A percentile compares a stretch with the other conserved stretches of the same genome.
Conservation (phyloP, 2,329 filamentous ascomycete genomes). For the Rhytidhysteron rufulum region DNA sequence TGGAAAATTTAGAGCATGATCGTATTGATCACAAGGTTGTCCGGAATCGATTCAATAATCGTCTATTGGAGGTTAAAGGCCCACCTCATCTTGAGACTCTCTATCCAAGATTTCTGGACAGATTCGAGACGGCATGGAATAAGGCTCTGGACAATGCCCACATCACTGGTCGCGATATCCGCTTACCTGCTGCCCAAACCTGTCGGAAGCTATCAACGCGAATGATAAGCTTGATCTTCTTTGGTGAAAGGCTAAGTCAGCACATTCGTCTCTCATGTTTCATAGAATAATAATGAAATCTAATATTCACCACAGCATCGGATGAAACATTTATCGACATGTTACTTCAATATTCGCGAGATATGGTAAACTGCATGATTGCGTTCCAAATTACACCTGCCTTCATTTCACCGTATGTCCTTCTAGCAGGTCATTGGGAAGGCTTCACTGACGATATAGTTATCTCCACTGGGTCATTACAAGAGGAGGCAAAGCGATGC, state of each 20-base stretch:
- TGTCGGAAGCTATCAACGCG: constrained; percentile 3
- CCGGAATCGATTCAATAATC: constrained; percentile 6
- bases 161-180: constrained; percentile 1
- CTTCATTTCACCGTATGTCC: constrained; percentile 9
- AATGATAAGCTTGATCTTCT: constrained; percentile 8
- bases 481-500: not conserved
- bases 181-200: constrained; percentile 6
- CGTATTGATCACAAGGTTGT: constrained; percentile 3
- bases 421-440: not conserved
- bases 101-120: constrained; percentile 4
- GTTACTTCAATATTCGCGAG: constrained; percentile 7
- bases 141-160: constrained; percentile 1
- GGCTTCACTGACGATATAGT: not conserved
- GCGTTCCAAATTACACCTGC: constrained; percentile 10
- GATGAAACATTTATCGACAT: constrained; percentile 5
- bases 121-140: constrained; percentile 3
- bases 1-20: constrained; percentile 12
- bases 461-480: constrained; percentile 4
- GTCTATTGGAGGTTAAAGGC: constrained; percentile 10
- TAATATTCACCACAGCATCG: constrained; percentile 1
- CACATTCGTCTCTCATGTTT: too few species aligned
- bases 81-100: constrained; percentile 2
- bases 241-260: constrained; percentile 7
- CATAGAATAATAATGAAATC: not conserved
- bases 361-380: constrained; percentile 10